Evolutionary conservation across 345 rosid species (phyloP).

Genomic region (thale cress (Arabidopsis thaliana)): TAIR10.1 NC_003075.7:6189001-6189500

Average conservation of each 20-base stretch:
- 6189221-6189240: background rate
- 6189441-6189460: background rate
- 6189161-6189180: no score
- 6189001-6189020: constrained; percentile 83
- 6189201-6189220: background rate
- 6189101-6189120: no score
- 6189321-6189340: background rate
- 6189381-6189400: background rate
- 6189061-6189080: no score
- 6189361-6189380: background rate
- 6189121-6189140: no score
- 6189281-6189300: constrained; percentile 17
- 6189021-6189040: constrained; percentile 43
- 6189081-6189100: no score
- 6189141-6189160: no score
- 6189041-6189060: background rate
- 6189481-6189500: background rate
- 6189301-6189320: constrained; percentile 3
- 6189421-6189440: background rate
- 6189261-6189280: constrained; percentile 11
- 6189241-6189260: no score
- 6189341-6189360: background rate
- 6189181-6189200: no score
- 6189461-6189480: background rate
- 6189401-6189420: no score